Percentiles rank a stretch among this genome's conserved stretches.
phyloP scores from a whole-genome alignment of 2,329 filamentous ascomycete species.

The Drechslerella stenobrocha region DNA sequence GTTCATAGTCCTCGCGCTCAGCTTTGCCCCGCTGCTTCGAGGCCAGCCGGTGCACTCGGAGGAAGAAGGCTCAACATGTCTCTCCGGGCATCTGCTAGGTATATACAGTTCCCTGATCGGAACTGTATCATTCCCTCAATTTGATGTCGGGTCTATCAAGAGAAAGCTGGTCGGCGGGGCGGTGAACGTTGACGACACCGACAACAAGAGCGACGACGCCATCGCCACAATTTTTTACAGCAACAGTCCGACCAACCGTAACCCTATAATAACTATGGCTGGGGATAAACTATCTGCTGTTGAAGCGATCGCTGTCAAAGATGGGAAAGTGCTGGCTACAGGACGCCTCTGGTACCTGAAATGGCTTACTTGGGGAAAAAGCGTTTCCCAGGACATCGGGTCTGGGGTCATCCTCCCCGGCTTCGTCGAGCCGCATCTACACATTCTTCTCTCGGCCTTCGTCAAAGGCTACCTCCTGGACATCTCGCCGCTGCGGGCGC shows the following conservation, averaged over 20 bases:
- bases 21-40: neutral
- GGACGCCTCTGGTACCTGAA: conserved; percentile 18
- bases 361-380: conserved; percentile 2
- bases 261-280: conserved; percentile 39
- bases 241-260: conserved; percentile 6
- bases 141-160: neutral
- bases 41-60: neutral
- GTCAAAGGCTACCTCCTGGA: conserved; percentile 35
- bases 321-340: conserved; percentile 16
- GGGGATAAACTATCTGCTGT: conserved; percentile 11
- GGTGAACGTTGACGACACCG: neutral
- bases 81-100: neutral
- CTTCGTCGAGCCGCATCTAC: conserved; percentile 41
- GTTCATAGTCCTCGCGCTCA: too few relatives aligned
- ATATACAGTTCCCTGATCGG: neutral
- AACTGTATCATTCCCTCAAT: neutral
- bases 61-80: neutral
- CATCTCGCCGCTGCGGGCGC: conserved; percentile 28
- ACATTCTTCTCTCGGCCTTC: conserved; percentile 33
- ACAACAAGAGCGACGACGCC: conserved; percentile 1
- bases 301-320: conserved; percentile 24
- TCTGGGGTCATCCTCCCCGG: conserved; percentile 29
- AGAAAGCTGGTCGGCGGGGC: neutral
- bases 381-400: conserved; percentile 11
- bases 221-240: conserved; percentile 30